Percentiles rank a stretch among this genome's conserved stretches.
These are phyloP conservation scores for Heterobasidion irregulare DNA, from an alignment of 1,284 basidiomycete genomes.

Conservation along the genomic window DNA sequence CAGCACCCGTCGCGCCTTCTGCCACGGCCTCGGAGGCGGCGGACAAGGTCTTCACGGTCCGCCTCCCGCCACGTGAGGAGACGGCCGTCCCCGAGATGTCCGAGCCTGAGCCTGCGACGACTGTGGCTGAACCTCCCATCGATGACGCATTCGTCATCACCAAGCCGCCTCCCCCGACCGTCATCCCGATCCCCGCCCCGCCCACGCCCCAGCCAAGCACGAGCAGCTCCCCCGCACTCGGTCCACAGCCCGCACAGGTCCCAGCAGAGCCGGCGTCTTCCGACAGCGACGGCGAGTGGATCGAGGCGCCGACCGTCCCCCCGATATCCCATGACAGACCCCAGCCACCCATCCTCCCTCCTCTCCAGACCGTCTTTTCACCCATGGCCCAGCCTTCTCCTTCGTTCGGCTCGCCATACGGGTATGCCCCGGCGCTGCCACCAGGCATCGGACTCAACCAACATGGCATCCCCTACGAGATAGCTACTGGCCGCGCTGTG, in stretches of 20 bases:
- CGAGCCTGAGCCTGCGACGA: slow-evolving; percentile 19
- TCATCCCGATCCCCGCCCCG: slow-evolving; percentile 9
- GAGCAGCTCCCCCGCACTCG: neutral
- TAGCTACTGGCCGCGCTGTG: slow-evolving; percentile 70
- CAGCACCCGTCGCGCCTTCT: slow-evolving; percentile 2
- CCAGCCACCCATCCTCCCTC: slow-evolving; percentile 38
- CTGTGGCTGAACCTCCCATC: slow-evolving; percentile 23
- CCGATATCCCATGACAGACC: slow-evolving; percentile 14
- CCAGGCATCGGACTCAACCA: slow-evolving; percentile 67
- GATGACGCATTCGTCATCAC: slow-evolving; percentile 11
- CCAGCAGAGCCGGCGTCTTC: slow-evolving; percentile 4
- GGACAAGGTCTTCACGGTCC: slow-evolving; percentile 15
- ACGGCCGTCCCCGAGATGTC: slow-evolving; percentile 7
- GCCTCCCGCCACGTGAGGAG: slow-evolving; percentile 35
- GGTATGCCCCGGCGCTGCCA: slow-evolving; percentile 49
- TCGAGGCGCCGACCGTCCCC: neutral
- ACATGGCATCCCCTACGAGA: slow-evolving; percentile 69
- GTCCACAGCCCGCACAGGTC: neutral
- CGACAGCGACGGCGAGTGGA: slow-evolving; percentile 8
- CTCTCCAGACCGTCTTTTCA: slow-evolving; percentile 52
- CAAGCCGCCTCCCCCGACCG: slow-evolving; percentile 10
- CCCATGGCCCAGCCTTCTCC: slow-evolving; percentile 47
- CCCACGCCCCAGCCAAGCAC: neutral
- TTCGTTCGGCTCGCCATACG: slow-evolving; percentile 55
- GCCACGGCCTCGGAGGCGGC: slow-evolving; percentile 3